Evolutionary conservation across 2,329 filamentous ascomycete species (phyloP).

Genomic region (Xylariaceae sp.): DNA sequence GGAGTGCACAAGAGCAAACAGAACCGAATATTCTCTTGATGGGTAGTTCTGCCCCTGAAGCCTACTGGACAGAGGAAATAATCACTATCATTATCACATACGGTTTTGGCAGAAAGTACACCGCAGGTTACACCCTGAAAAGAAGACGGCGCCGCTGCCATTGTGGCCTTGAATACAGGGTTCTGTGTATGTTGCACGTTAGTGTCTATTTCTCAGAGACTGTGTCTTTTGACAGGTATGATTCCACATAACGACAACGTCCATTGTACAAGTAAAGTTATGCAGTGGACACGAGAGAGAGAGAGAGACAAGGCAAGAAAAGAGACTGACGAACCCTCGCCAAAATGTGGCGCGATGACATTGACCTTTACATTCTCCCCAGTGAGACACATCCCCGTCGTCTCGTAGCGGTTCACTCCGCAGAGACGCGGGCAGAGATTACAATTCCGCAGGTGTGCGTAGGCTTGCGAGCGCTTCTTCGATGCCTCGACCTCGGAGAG

Average conservation of each 20-base stretch:
- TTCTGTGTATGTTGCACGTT: conserved; percentile 51
- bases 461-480: conserved; percentile 75
- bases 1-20: too few relatives aligned
- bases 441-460: conserved; percentile 77
- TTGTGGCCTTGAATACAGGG: conserved; percentile 83
- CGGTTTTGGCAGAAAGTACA: conserved; percentile 83
- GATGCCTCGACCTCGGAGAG: conserved; percentile 71
- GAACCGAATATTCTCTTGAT: too few relatives aligned
- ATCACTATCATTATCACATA: too few relatives aligned
- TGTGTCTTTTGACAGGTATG: not conserved
- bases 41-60: too few relatives aligned
- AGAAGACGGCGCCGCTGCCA: conserved; percentile 81
- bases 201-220: not conserved
- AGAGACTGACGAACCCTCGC: conserved; percentile 62
- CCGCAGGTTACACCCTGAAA: conserved; percentile 74
- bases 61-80: too few relatives aligned
- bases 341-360: conserved; percentile 85
- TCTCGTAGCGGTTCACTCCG: conserved; percentile 81
- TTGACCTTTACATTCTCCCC: conserved; percentile 77
- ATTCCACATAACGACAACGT: too few relatives aligned
- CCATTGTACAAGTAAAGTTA: too few relatives aligned
- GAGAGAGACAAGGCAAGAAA: not conserved
- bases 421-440: conserved; percentile 82
- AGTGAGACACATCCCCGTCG: conserved; percentile 78
- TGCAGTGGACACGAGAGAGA: not conserved